These are phyloP conservation scores for Acacia acuminata DNA, from an alignment of 306 rosid species.

Conservation along the genomic window DNA sequence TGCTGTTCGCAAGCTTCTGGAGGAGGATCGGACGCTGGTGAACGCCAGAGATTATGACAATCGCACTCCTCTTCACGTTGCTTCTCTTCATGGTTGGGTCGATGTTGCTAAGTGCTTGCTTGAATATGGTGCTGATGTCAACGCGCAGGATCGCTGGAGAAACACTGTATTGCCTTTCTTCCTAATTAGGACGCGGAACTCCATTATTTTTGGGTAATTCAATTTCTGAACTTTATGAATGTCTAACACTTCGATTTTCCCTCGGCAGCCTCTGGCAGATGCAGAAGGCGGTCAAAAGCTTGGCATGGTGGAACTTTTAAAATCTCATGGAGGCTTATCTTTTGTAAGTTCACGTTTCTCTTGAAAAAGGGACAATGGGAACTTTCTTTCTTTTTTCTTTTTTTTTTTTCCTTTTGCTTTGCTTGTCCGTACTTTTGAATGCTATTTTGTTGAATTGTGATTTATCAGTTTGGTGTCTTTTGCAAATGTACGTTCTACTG, in stretches of 20 bases:
- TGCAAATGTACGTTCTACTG: not conserved
- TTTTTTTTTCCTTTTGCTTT: not conserved
- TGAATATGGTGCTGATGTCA: constrained; percentile 83
- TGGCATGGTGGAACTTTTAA: constrained; percentile 65
- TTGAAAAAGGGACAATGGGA: not conserved
- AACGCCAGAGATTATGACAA: constrained; percentile 80
- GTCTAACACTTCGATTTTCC: constrained; percentile 14
- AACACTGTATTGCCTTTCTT: constrained; percentile 60
- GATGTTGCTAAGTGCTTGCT: constrained; percentile 74
- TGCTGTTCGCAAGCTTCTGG: constrained; percentile 81
- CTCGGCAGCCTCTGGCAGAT: constrained; percentile 85
- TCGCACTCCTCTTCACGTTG: constrained; percentile 92
- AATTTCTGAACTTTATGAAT: not conserved
- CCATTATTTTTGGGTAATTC: not conserved
- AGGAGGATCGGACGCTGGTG: constrained; percentile 79
- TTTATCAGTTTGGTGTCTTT: not conserved
- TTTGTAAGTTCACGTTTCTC: constrained; percentile 53
- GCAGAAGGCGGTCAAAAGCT: constrained; percentile 82
- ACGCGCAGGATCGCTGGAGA: constrained; percentile 96
- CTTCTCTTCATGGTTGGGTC: constrained; percentile 85
- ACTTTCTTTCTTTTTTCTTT: no score
- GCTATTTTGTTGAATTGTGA: not conserved
- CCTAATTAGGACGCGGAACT: not conserved
- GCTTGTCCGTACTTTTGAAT: not conserved
- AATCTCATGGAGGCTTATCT: constrained; percentile 79